A percentile compares a stretch with the other conserved stretches of the same genome.
Evolutionary conservation across 2,329 filamentous ascomycete species (phyloP).

Genomic region (Clarireedia hainanense): DNA sequence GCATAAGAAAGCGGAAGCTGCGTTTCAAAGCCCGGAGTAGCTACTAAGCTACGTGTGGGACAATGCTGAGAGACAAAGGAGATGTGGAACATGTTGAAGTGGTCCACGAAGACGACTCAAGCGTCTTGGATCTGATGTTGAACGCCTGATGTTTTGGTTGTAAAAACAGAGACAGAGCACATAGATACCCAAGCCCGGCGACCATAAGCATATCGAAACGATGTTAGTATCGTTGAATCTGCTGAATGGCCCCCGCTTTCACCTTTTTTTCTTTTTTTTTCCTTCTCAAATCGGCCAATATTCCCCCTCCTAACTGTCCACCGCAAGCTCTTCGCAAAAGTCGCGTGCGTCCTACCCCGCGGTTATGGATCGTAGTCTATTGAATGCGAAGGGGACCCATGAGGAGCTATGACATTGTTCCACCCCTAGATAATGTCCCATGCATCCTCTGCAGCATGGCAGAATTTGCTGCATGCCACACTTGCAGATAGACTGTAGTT

Average conservation of each 20-base stretch:
- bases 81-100: conserved; percentile 58
- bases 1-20: background rate
- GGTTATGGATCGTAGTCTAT: conserved; percentile 6
- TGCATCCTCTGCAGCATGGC: conserved; percentile 91
- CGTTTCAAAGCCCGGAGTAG: conserved; percentile 7
- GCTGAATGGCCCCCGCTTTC: conserved; percentile 31
- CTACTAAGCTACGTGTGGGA: conserved; percentile 6
- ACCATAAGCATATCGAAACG: conserved; percentile 39
- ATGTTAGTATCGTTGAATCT: conserved; percentile 66
- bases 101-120: conserved; percentile 49
- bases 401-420: conserved; percentile 9
- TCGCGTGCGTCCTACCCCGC: background rate
- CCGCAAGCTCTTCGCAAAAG: background rate
- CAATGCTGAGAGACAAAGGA: conserved; percentile 27
- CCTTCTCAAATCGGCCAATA: conserved; percentile 20
- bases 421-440: conserved; percentile 77
- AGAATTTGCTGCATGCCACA: conserved; percentile 99
- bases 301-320: conserved; percentile 11
- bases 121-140: conserved; percentile 67
- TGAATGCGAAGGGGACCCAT: conserved; percentile 13
- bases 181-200: conserved; percentile 52
- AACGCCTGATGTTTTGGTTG: conserved; percentile 77
- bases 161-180: conserved; percentile 72
- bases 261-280: conserved; percentile 22
- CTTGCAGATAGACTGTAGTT: conserved; percentile 96